Percentiles rank a stretch among this genome's conserved stretches.
Conservation (phyloP, 2,329 filamentous ascomycete species). For the Ophiostoma piceae region DNA sequence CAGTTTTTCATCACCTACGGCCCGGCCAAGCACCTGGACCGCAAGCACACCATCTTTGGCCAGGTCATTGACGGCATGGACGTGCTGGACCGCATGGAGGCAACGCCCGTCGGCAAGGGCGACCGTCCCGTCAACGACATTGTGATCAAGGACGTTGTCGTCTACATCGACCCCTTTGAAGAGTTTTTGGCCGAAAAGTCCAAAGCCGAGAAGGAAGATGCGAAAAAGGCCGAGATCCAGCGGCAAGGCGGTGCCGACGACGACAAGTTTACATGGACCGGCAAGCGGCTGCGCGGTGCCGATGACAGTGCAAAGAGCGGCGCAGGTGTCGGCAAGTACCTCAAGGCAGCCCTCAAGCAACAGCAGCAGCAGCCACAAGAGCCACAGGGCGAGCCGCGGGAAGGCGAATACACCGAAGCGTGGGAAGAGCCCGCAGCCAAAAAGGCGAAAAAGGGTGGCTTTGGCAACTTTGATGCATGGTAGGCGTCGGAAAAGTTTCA, state of each 20-base stretch:
- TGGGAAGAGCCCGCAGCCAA: slow-evolving; percentile 72
- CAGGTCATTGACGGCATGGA: slow-evolving; percentile 72
- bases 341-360: slow-evolving; percentile 51
- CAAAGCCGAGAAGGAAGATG: slow-evolving; percentile 55
- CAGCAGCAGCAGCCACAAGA: slow-evolving; percentile 23
- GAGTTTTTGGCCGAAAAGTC: slow-evolving; percentile 77
- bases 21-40: slow-evolving; percentile 75
- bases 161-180: slow-evolving; percentile 92
- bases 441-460: slow-evolving; percentile 72
- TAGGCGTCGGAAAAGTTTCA: slow-evolving; percentile 38
- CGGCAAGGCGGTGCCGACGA: slow-evolving; percentile 71
- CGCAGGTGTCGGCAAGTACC: slow-evolving; percentile 69
- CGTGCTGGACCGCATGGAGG: slow-evolving; percentile 70
- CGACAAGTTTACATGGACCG: slow-evolving; percentile 91
- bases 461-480: slow-evolving; percentile 95
- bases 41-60: slow-evolving; percentile 96
- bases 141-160: slow-evolving; percentile 71
- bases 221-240: slow-evolving; percentile 57
- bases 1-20: slow-evolving; percentile 95
- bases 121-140: slow-evolving; percentile 74
- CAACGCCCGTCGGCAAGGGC: slow-evolving; percentile 66
- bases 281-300: slow-evolving; percentile 72
- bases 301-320: slow-evolving; percentile 35
- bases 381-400: slow-evolving; percentile 55
- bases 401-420: slow-evolving; percentile 41